Conservation (phyloP, 371 early-diverging fungal genomes). For the Rhizopus microsporus region DNA sequence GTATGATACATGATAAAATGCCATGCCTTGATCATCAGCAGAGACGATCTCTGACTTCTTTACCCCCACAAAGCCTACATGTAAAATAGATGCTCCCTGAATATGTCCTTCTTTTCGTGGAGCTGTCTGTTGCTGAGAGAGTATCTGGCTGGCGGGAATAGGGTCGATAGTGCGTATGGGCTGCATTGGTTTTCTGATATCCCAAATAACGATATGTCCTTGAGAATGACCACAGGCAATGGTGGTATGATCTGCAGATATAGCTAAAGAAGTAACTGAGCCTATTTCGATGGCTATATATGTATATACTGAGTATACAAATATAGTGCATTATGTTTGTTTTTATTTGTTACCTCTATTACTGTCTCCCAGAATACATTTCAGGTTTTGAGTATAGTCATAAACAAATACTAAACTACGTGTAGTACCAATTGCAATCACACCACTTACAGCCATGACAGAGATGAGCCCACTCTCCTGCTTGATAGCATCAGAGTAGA, state of each 20-base stretch:
- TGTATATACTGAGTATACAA: neutral
- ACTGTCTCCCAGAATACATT: conserved; percentile 62
- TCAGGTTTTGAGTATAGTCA: conserved; percentile 67
- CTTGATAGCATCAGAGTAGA: conserved; percentile 63
- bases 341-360: conserved; percentile 38
- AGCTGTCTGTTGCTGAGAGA: conserved; percentile 38
- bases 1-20: conserved; percentile 72
- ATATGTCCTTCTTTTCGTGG: conserved; percentile 70
- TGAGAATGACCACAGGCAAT: conserved; percentile 73
- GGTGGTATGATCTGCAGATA: conserved; percentile 69
- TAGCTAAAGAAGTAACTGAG: conserved; percentile 70
- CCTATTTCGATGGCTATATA: conserved; percentile 62
- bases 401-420: conserved; percentile 73
- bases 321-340: neutral
- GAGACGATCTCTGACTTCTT: conserved; percentile 70
- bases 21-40: conserved; percentile 75
- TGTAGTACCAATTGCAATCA: conserved; percentile 78
- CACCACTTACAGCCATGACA: conserved; percentile 59
- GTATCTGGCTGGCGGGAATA: conserved; percentile 37
- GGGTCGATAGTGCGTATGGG: conserved; percentile 60
- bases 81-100: conserved; percentile 67
- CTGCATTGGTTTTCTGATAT: conserved; percentile 53
- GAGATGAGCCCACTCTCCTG: conserved; percentile 61
- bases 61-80: conserved; percentile 70
- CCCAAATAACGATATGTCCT: conserved; percentile 77